Conservation (phyloP, 202 grass and related monocot species). For the Panicum hallii region DNA sequence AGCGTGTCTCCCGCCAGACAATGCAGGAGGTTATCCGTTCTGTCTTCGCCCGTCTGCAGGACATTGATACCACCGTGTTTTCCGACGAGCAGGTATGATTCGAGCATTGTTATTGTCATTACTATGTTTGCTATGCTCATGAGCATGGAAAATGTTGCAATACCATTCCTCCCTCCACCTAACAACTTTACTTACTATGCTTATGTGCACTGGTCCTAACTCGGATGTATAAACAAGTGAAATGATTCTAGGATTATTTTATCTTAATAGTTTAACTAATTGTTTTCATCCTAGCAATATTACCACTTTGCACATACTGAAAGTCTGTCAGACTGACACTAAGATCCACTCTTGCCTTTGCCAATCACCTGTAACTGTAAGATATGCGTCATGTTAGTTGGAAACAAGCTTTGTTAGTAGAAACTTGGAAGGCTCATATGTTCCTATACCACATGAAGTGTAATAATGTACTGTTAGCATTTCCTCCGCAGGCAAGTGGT, state of each 20-base stretch:
- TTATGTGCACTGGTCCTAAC: background rate
- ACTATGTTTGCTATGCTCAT: background rate
- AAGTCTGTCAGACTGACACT: background rate
- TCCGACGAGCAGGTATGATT: constrained; percentile 44
- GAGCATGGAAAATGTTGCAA: background rate
- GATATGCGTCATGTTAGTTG: constrained; percentile 19
- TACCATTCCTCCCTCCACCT: background rate
- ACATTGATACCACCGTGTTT: constrained; percentile 32
- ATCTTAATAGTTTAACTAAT: background rate
- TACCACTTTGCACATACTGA: background rate
- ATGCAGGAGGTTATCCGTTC: constrained; percentile 96
- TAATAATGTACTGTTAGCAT: constrained; percentile 31
- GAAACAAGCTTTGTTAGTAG: background rate
- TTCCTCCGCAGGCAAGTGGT: constrained; percentile 50
- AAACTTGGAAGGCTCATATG: constrained; percentile 21
- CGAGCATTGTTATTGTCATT: background rate
- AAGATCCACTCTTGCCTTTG: constrained; percentile 7
- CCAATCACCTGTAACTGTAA: background rate
- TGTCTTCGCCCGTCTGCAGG: constrained; percentile 68
- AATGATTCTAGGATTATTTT: constrained; percentile 8
- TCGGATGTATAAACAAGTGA: constrained; percentile 26
- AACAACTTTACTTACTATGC: constrained; percentile 8
- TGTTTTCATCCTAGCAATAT: constrained; percentile 9
- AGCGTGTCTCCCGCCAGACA: constrained; percentile 89
- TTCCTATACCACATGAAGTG: constrained; percentile 40